Percentiles rank a stretch among this genome's conserved stretches.
phyloP scores from a whole-genome alignment of 1,139 yeast genomes.

The Taphrina communis region DNA sequence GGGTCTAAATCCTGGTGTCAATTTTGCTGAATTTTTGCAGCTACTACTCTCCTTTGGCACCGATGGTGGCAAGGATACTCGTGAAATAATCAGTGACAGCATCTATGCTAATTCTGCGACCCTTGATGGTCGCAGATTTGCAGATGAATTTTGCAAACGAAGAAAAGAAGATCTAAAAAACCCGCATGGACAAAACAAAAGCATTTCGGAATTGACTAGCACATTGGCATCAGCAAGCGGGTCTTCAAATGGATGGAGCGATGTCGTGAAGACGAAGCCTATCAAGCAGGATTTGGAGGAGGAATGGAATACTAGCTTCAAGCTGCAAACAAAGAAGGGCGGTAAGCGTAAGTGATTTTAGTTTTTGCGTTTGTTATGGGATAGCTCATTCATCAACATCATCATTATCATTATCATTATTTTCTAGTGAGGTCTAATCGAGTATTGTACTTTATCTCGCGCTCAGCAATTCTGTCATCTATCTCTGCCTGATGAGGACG shows the following conservation, averaged over 20 bases:
- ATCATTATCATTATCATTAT: conserved; percentile 1
- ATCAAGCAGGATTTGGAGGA: conserved; percentile 42
- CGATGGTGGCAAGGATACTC: conserved; percentile 63
- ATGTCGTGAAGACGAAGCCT: conserved; percentile 47
- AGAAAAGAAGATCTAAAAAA: conserved; percentile 55
- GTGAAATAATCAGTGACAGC: conserved; percentile 88
- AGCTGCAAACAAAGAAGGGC: conserved; percentile 68
- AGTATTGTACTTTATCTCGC: conserved; percentile 14
- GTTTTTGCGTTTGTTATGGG: conserved; percentile 22
- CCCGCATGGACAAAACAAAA: conserved; percentile 31
- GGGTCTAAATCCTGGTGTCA: conserved; percentile 73
- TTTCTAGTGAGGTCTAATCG: conserved; percentile 11
- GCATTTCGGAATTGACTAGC: conserved; percentile 58
- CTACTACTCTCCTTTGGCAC: conserved; percentile 81
- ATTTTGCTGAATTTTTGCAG: conserved; percentile 71
- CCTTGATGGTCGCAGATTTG: conserved; percentile 94
- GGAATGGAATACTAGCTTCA: conserved; percentile 70
- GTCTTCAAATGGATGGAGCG: conserved; percentile 55
- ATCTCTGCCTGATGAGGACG: too few species aligned
- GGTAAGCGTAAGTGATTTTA: conserved; percentile 33
- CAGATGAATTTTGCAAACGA: conserved; percentile 83
- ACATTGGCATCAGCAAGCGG: conserved; percentile 59
- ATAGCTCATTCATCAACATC: conserved; percentile 10
- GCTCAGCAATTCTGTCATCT: too few species aligned
- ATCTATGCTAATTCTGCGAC: conserved; percentile 87